These are phyloP conservation scores for Fraxinus cuspidata DNA, from an alignment of 257 asterid genomes.

Conservation along the genomic window DNA sequence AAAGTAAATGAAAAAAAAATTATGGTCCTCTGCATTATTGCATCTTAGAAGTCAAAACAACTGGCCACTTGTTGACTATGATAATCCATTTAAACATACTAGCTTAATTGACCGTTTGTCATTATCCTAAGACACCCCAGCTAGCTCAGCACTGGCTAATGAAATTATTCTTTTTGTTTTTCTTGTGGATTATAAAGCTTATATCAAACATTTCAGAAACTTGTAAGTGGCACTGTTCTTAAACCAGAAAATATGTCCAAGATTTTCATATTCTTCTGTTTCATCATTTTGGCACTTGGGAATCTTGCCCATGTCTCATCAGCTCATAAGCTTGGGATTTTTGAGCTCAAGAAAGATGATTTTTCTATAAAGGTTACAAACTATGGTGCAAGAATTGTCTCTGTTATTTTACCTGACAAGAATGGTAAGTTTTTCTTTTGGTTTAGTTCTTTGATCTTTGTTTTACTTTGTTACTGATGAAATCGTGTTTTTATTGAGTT, in stretches of 20 bases:
- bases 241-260: conserved; percentile 29
- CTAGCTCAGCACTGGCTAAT: conserved; percentile 20
- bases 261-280: conserved; percentile 23
- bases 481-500: background rate
- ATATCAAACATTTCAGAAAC: background rate
- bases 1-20: too few species aligned
- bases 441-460: background rate
- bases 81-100: background rate
- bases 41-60: conserved; percentile 15
- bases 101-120: conserved; percentile 13
- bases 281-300: conserved; percentile 30
- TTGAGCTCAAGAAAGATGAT: conserved; percentile 57
- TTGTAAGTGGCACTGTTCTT: background rate
- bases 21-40: background rate
- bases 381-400: conserved; percentile 76
- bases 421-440: conserved; percentile 40
- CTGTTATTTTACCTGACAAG: conserved; percentile 78
- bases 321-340: conserved; percentile 32
- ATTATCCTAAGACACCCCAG: conserved; percentile 12
- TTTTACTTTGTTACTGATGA: background rate
- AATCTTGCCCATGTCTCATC: conserved; percentile 28
- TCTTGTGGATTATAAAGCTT: background rate
- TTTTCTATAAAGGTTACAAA: conserved; percentile 66
- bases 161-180: conserved; percentile 2
- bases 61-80: conserved; percentile 23